Percentiles rank a stretch among this genome's conserved stretches.
Evolutionary conservation across 805 yeast genomes (phyloP).

Genomic region (Schwanniomyces polymorphus): DNA sequence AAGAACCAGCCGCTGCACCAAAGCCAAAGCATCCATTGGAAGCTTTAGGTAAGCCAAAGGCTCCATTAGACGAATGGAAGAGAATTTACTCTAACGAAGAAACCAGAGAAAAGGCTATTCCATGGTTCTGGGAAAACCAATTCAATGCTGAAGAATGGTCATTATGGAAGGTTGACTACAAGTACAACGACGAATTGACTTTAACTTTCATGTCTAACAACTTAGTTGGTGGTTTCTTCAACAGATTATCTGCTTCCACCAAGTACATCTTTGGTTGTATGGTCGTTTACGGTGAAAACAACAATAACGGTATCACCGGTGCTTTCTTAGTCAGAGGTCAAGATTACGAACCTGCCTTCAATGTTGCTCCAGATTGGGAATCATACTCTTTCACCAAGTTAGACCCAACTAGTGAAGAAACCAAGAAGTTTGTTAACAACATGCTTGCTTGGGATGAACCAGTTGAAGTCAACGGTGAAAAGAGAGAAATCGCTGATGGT

Average conservation of each 20-base stretch:
- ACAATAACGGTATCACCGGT: conserved; percentile 96
- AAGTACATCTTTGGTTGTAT: conserved; percentile 91
- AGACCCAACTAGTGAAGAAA: conserved; percentile 75
- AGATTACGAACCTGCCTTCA: conserved; percentile 85
- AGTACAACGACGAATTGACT: conserved; percentile 97
- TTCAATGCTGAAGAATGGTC: conserved; percentile 94
- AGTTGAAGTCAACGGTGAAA: conserved; percentile 72
- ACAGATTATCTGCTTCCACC: conserved; percentile 88
- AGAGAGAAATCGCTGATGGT: conserved; percentile 92
- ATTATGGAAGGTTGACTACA: conserved; percentile 91
- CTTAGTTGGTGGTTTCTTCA: conserved; percentile 96
- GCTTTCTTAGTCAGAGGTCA: conserved; percentile 95
- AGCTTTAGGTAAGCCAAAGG: conserved; percentile 69
- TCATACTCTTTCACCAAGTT: conserved; percentile 82
- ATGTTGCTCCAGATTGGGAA: conserved; percentile 99
- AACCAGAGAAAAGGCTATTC: conserved; percentile 89
- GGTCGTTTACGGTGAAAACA: conserved; percentile 98
- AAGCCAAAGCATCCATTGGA: conserved; percentile 92
- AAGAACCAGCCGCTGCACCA: conserved; percentile 54
- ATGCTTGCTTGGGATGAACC: conserved; percentile 99
- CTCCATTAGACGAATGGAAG: conserved; percentile 90
- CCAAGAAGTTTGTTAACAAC: conserved; percentile 79
- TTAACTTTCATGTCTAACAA: conserved; percentile 97
- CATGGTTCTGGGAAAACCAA: conserved; percentile 95
- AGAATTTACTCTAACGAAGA: conserved; percentile 96